Conservation (phyloP, 352 stramenopile species). For the Thalassiosira oceanica region DNA sequence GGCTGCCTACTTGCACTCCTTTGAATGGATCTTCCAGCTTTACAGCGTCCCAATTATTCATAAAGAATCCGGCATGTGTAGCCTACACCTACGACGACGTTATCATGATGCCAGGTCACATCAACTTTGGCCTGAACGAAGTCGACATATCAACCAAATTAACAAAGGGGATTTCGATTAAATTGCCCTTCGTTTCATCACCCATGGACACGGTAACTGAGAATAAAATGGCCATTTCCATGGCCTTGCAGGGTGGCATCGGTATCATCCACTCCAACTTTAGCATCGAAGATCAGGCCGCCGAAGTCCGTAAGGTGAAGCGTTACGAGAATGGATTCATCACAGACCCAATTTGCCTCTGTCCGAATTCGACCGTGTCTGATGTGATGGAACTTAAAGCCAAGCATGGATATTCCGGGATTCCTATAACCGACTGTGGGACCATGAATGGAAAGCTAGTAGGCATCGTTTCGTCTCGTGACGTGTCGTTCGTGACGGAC, state of each 20-base stretch:
- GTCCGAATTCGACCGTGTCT: conserved; percentile 91
- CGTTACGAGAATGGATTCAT: conserved; percentile 99
- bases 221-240: conserved; percentile 98
- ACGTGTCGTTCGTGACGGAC: conserved; percentile 99
- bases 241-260: conserved; percentile 98
- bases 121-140: conserved; percentile 91
- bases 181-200: conserved; percentile 94
- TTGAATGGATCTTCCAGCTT: conserved; percentile 60
- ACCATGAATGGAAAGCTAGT: conserved; percentile 96
- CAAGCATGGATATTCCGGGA: conserved; percentile 94
- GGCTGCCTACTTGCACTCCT: no score
- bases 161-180: conserved; percentile 89
- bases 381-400: conserved; percentile 95
- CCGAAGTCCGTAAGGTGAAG: conserved; percentile 91
- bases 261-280: conserved; percentile 99
- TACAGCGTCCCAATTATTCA: conserved; percentile 73
- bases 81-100: conserved; percentile 91
- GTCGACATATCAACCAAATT: conserved; percentile 92
- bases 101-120: conserved; percentile 88
- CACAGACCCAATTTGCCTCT: conserved; percentile 95
- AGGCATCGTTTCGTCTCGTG: conserved; percentile 98
- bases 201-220: conserved; percentile 99
- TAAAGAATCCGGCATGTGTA: conserved; percentile 71
- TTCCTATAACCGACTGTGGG: conserved; percentile 97
- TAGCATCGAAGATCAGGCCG: conserved; percentile 94